These are phyloP conservation scores for Microcyclospora pomicola DNA, from an alignment of 2,329 filamentous ascomycete species.

Conservation along the genomic window DNA sequence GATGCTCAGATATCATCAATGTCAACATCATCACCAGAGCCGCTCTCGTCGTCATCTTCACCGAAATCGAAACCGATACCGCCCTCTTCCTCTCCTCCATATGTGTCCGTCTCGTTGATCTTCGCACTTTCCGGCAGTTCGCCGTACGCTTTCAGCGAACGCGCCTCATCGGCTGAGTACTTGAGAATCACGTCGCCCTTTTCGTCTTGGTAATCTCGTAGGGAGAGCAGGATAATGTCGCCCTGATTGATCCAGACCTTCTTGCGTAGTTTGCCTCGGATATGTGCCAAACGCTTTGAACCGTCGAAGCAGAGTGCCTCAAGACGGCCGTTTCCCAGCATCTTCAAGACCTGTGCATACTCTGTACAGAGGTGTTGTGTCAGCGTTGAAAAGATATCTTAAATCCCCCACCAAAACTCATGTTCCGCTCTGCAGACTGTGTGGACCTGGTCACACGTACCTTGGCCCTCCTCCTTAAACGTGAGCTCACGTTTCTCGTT, in stretches of 20 bases:
- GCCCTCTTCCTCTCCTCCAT: slow-evolving; percentile 79
- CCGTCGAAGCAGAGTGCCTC: slow-evolving; percentile 95
- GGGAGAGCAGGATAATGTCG: slow-evolving; percentile 77
- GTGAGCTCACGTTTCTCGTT: slow-evolving; percentile 97
- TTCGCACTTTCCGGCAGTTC: slow-evolving; percentile 94
- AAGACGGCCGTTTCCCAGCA: slow-evolving; percentile 88
- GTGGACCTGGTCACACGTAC: slow-evolving; percentile 25
- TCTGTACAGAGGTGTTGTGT: slow-evolving; percentile 30
- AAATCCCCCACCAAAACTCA: too few species aligned
- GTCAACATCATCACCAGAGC: slow-evolving; percentile 65
- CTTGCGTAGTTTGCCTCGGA: slow-evolving; percentile 94
- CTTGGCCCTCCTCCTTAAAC: slow-evolving; percentile 97
- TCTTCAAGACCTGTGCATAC: slow-evolving; percentile 82
- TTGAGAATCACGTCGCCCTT: slow-evolving; percentile 91
- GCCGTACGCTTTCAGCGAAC: slow-evolving; percentile 89
- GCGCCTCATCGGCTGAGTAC: slow-evolving; percentile 89
- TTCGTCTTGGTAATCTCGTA: slow-evolving; percentile 87
- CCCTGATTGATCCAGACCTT: slow-evolving; percentile 99
- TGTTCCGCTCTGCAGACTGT: too few species aligned
- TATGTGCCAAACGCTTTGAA: slow-evolving; percentile 69
- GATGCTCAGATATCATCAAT: slow-evolving; percentile 73
- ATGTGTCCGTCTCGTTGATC: slow-evolving; percentile 99
- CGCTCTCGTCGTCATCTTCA: slow-evolving; percentile 56
- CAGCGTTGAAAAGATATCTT: slow-evolving; percentile 3
- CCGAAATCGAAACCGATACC: slow-evolving; percentile 98